These are phyloP conservation scores for Macrophomina tecta DNA, from an alignment of 2,329 filamentous ascomycete species.

Conservation along the genomic window DNA sequence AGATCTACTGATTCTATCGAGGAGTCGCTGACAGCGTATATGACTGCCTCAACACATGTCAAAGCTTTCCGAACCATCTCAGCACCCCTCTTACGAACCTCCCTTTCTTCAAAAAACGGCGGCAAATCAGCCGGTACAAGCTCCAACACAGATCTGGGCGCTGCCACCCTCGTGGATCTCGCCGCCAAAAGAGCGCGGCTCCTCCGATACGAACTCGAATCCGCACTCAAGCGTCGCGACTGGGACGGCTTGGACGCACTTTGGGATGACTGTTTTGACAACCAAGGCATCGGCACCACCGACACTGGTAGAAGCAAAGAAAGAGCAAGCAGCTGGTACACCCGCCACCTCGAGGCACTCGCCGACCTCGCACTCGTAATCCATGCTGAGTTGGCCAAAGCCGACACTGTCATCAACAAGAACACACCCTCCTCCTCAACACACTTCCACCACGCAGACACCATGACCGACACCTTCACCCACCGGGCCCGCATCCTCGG, in stretches of 20 bases:
- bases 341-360: conserved; percentile 52
- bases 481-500: conserved; percentile 20
- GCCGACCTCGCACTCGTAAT: conserved; percentile 55
- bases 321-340: conserved; percentile 24
- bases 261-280: conserved; percentile 51
- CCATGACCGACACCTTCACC: background rate
- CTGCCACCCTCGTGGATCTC: conserved; percentile 59
- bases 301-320: background rate
- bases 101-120: conserved; percentile 23
- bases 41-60: conserved; percentile 65
- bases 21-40: conserved; percentile 64
- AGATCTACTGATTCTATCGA: conserved; percentile 51
- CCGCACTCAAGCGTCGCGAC: conserved; percentile 67
- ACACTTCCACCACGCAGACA: background rate
- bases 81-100: conserved; percentile 45
- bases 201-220: conserved; percentile 81
- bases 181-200: conserved; percentile 68
- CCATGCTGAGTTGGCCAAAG: conserved; percentile 35
- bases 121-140: conserved; percentile 9
- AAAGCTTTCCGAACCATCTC: conserved; percentile 61
- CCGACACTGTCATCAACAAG: background rate
- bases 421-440: background rate
- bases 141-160: conserved; percentile 41
- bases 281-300: background rate
- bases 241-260: conserved; percentile 71